A percentile compares a stretch with the other conserved stretches of the same genome.
Conservation (phyloP, 768 basidiomycete genomes). For the Cystobasidium ongulense region DNA sequence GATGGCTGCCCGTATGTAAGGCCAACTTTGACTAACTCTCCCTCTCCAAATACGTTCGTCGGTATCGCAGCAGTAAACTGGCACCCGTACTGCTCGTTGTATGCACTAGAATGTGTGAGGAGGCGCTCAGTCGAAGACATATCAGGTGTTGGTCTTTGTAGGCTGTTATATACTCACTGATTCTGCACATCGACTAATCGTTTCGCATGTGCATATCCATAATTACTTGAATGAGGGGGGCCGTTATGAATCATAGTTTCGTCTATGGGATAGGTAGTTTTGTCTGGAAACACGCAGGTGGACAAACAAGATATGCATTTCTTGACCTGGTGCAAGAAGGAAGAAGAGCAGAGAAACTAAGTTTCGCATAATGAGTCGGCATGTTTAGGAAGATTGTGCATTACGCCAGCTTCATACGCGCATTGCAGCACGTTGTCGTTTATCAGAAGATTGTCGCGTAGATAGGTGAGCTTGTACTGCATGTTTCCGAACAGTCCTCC, state of each 20-base stretch:
- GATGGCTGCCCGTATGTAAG: neutral
- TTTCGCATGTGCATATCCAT: constrained; percentile 93
- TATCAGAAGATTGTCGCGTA: constrained; percentile 88
- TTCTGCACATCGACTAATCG: constrained; percentile 92
- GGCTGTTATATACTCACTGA: constrained; percentile 56
- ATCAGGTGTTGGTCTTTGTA: too few species aligned
- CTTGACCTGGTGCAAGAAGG: constrained; percentile 44
- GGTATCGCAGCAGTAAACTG: constrained; percentile 96
- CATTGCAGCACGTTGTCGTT: constrained; percentile 86
- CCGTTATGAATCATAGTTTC: constrained; percentile 88
- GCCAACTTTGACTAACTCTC: constrained; percentile 17
- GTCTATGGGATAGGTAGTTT: constrained; percentile 83
- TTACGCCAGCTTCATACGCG: constrained; percentile 55
- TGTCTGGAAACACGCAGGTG: constrained; percentile 95
- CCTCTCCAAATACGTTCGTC: constrained; percentile 80
- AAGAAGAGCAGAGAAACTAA: neutral
- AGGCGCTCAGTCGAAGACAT: neutral
- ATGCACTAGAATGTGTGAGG: constrained; percentile 56
- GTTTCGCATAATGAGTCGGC: neutral
- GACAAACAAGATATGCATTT: constrained; percentile 93
- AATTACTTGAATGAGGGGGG: constrained; percentile 88
- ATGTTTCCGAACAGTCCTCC: constrained; percentile 94
- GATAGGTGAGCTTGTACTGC: constrained; percentile 88
- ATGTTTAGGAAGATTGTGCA: neutral
- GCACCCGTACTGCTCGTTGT: constrained; percentile 88